phyloP scores from a whole-genome alignment of 73 alveolate genomes.

The Stentor coeruleus region DNA sequence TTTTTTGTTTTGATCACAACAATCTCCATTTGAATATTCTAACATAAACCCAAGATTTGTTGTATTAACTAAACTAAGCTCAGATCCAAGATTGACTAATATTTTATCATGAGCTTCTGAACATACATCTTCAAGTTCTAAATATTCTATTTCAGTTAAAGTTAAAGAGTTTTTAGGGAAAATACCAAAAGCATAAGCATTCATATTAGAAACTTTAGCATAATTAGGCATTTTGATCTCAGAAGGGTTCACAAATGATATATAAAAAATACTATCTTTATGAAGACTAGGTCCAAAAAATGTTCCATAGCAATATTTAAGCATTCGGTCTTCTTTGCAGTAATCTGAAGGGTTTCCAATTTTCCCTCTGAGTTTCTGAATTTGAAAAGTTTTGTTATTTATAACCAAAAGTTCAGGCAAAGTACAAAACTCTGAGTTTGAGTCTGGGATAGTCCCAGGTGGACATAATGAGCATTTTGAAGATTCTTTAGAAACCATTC shows the following conservation, averaged over 20 bases:
- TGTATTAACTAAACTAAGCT: not conserved
- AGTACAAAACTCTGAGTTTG: not conserved
- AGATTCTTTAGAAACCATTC: not conserved
- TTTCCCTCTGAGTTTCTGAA: not conserved
- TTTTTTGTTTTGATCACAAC: not conserved
- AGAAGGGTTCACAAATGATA: constrained; percentile 6
- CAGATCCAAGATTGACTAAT: not conserved
- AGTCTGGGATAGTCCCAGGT: not conserved
- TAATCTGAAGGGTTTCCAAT: not conserved
- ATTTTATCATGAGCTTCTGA: not conserved
- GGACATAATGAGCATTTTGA: not conserved
- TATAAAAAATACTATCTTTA: not conserved
- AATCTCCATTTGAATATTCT: not conserved
- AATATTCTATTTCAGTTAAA: too few relatives aligned
- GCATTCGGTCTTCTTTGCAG: not conserved
- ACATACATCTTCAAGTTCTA: not conserved
- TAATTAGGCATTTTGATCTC: not conserved
- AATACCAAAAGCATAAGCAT: not conserved
- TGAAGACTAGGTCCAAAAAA: not conserved
- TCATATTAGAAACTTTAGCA: not conserved
- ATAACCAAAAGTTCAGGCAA: not conserved
- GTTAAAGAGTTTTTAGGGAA: not conserved
- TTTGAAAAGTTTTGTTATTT: not conserved
- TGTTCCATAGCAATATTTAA: not conserved
- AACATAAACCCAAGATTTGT: not conserved